Percentiles rank a stretch among this genome's conserved stretches.
Conservation (phyloP, 1,284 basidiomycete genomes). For the Tylopilus orsonianus region DNA sequence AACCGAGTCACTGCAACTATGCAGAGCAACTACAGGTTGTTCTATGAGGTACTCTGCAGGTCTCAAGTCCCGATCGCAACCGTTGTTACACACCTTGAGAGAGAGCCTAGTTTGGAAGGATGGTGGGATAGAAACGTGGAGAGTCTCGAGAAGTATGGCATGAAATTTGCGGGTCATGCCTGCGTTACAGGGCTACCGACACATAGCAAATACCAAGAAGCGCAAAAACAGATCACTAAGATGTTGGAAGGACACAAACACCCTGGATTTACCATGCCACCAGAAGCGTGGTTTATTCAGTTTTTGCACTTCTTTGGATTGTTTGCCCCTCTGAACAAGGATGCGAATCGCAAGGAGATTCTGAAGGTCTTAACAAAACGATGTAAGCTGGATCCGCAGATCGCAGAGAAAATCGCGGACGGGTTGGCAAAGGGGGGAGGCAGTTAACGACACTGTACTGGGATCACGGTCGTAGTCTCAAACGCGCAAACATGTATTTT, state of each 20-base stretch:
- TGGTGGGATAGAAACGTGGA: constrained; percentile 34
- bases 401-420: constrained; percentile 23
- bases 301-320: constrained; percentile 29
- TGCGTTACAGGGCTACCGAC: constrained; percentile 32
- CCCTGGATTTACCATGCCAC: constrained; percentile 27
- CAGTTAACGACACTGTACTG: no score
- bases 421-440: constrained; percentile 16
- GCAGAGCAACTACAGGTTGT: constrained; percentile 40
- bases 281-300: constrained; percentile 28
- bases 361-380: constrained; percentile 29
- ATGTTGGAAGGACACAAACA: constrained; percentile 17
- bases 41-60: constrained; percentile 36
- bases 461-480: no score
- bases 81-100: constrained; percentile 40
- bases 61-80: constrained; percentile 37
- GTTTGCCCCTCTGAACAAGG: constrained; percentile 26
- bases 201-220: constrained; percentile 31
- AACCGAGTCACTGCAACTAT: constrained; percentile 33
- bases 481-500: constrained; percentile 8
- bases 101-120: constrained; percentile 31
- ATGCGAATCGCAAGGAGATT: constrained; percentile 26
- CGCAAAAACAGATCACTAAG: constrained; percentile 16
- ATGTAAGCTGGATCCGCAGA: constrained; percentile 22
- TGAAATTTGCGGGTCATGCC: constrained; percentile 28
- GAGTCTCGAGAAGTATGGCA: constrained; percentile 24